phyloP scores from a whole-genome alignment of 495 filamentous ascomycete genomes.

The Barbatosphaeria neglecta region DNA sequence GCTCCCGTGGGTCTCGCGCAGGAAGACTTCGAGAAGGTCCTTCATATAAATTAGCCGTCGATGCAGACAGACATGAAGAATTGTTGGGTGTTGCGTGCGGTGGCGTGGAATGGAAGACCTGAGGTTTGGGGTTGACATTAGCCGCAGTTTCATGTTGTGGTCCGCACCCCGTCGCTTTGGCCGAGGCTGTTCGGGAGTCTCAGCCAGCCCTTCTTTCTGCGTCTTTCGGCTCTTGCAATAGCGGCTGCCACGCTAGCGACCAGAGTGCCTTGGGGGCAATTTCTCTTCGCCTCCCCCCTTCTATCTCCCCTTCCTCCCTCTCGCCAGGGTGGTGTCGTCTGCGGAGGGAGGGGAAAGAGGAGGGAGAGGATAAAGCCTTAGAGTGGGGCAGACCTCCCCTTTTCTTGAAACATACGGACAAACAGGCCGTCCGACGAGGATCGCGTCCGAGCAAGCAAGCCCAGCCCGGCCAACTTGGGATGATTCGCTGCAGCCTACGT shows the following conservation, averaged over 20 bases:
- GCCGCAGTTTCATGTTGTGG: constrained; percentile 27
- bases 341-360: too few relatives aligned
- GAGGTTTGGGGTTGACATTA: constrained; percentile 19
- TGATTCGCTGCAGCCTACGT: not conserved
- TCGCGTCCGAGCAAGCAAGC: too few relatives aligned
- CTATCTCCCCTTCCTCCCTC: too few relatives aligned
- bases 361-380: too few relatives aligned
- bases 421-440: too few relatives aligned
- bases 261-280: not conserved
- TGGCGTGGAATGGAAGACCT: not conserved
- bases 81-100: not conserved
- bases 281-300: too few relatives aligned
- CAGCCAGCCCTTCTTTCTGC: not conserved
- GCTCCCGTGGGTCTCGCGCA: constrained; percentile 5
- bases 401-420: too few relatives aligned
- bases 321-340: too few relatives aligned
- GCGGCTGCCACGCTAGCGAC: not conserved
- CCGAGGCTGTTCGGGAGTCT: not conserved
- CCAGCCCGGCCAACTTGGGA: not conserved
- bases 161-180: not conserved
- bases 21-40: constrained; percentile 20
- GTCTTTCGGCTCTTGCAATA: not conserved
- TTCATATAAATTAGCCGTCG: constrained; percentile 18
- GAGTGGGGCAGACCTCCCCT: too few relatives aligned
- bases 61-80: constrained; percentile 7